phyloP scores from a whole-genome alignment of 1,284 basidiomycete genomes.

The Apiotrichum montevideense region DNA sequence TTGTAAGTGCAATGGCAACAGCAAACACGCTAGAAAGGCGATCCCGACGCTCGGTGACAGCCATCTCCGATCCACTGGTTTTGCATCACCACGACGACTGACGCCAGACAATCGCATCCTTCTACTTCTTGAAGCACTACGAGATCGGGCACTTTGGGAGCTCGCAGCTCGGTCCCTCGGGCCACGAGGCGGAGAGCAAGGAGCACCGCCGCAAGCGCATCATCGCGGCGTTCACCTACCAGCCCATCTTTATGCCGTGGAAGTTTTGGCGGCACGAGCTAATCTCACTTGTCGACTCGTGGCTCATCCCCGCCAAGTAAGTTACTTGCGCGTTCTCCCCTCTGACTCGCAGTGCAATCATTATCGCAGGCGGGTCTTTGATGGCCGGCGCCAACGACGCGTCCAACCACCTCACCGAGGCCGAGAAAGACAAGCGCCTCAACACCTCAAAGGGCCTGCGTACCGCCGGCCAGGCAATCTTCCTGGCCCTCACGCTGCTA shows the following conservation, averaged over 20 bases:
- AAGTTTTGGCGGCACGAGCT: constrained; percentile 7
- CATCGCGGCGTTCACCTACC: neutral
- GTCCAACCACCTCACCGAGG: neutral
- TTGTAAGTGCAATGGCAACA: constrained; percentile 11
- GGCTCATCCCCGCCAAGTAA: constrained; percentile 20
- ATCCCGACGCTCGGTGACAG: too few relatives aligned
- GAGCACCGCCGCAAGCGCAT: neutral
- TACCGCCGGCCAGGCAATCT: constrained; percentile 26
- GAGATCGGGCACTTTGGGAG: constrained; percentile 7
- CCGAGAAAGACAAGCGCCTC: neutral
- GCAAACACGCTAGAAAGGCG: too few relatives aligned
- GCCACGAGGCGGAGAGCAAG: neutral
- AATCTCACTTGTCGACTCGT: constrained; percentile 14
- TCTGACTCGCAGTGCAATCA: constrained; percentile 20
- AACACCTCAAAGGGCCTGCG: constrained; percentile 18
- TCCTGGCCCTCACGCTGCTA: constrained; percentile 25
- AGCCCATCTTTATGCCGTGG: constrained; percentile 13
- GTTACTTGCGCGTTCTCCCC: neutral
- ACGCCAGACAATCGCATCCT: constrained; percentile 13
- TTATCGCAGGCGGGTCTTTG: constrained; percentile 28
- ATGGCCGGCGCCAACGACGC: constrained; percentile 4
- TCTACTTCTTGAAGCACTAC: constrained; percentile 18
- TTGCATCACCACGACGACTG: too few relatives aligned
- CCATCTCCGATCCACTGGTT: too few relatives aligned
- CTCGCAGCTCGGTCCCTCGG: constrained; percentile 6